Evolutionary conservation across 1,284 basidiomycete genomes (phyloP).

Genomic region (Agaricales sp.): DNA sequence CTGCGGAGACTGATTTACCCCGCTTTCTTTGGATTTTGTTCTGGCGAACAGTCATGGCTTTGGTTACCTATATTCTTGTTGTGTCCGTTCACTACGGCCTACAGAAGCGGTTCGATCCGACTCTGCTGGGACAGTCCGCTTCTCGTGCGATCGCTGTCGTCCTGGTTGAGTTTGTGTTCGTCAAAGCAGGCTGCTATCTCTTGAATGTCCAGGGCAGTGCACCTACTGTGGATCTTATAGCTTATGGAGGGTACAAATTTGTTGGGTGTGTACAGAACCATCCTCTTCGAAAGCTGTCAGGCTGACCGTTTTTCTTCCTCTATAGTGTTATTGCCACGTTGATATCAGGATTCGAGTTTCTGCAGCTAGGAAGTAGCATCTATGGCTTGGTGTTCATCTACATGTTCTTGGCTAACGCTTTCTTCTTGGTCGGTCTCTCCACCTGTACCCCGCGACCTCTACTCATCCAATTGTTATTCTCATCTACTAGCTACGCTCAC

Average conservation of each 20-base stretch:
- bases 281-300: too few species aligned
- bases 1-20: slow-evolving; percentile 5
- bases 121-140: slow-evolving; percentile 81
- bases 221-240: slow-evolving; percentile 63
- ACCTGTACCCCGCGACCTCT: background rate
- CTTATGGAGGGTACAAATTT: slow-evolving; percentile 96
- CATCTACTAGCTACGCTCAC: slow-evolving; percentile 10
- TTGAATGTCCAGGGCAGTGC: slow-evolving; percentile 75
- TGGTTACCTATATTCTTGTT: slow-evolving; percentile 92
- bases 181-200: slow-evolving; percentile 88
- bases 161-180: slow-evolving; percentile 77
- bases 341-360: slow-evolving; percentile 37
- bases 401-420: slow-evolving; percentile 81
- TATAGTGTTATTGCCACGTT: slow-evolving; percentile 65
- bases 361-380: slow-evolving; percentile 50
- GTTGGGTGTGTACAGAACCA: slow-evolving; percentile 76
- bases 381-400: slow-evolving; percentile 76
- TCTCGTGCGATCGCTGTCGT: slow-evolving; percentile 78
- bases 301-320: background rate
- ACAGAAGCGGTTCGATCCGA: slow-evolving; percentile 79
- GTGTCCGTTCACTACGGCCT: slow-evolving; percentile 81
- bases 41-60: slow-evolving; percentile 69
- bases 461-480: background rate
- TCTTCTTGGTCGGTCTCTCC: slow-evolving; percentile 74
- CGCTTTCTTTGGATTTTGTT: too few species aligned